Conservation (phyloP, 2,329 filamentous ascomycete genomes). For the Trichoderma semiorbis region DNA sequence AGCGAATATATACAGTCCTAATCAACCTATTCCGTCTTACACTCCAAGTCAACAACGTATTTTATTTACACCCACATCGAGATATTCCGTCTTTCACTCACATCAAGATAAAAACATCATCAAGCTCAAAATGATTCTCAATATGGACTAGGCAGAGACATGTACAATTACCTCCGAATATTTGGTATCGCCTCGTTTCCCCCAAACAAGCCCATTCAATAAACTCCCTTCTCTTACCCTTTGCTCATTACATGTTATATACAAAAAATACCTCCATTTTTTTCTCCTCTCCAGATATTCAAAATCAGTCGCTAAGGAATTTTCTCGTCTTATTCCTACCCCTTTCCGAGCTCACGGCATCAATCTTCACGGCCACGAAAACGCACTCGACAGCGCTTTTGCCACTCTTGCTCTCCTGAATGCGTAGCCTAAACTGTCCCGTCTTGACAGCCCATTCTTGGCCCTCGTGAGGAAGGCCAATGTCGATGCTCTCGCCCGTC, state of each 20-base stretch:
- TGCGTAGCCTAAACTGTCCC: slow-evolving; percentile 68
- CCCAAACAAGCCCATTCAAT: neutral
- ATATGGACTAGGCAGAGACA: neutral
- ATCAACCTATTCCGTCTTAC: neutral
- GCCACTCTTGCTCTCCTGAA: slow-evolving; percentile 52
- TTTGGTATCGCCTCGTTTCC: neutral
- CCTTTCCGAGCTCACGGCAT: slow-evolving; percentile 64
- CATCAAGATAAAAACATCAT: neutral
- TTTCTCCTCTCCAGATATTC: neutral
- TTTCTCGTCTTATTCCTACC: slow-evolving; percentile 61
- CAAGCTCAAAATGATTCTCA: neutral
- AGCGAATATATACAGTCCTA: neutral
- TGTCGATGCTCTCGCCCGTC: slow-evolving; percentile 29
- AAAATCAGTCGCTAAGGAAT: slow-evolving; percentile 50
- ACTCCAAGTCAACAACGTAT: too few relatives aligned
- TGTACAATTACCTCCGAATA: neutral
- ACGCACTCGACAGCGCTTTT: slow-evolving; percentile 64
- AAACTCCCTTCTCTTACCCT: neutral
- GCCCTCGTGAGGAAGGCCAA: slow-evolving; percentile 7
- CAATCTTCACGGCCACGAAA: slow-evolving; percentile 71
- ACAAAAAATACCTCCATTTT: neutral
- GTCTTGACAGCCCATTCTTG: slow-evolving; percentile 61
- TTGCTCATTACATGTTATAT: neutral
- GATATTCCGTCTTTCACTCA: neutral
- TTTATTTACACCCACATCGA: too few relatives aligned